These are phyloP conservation scores for Neurospora sp. DNA, from an alignment of 495 filamentous ascomycete species.

Conservation along the genomic window DNA sequence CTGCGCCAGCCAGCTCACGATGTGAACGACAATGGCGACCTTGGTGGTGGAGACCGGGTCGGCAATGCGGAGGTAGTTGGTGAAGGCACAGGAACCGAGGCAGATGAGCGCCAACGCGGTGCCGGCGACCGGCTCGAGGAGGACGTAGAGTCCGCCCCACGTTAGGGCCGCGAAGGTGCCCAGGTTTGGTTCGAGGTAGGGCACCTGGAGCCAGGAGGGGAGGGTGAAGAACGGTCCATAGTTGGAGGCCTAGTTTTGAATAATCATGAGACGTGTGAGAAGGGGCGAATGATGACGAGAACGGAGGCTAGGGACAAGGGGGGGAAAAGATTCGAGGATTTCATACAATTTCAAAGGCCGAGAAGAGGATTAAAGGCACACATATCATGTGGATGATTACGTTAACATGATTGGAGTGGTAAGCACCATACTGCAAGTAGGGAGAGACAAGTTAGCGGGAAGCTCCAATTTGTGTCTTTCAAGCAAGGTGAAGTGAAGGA, in stretches of 20 bases:
- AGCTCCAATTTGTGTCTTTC: background rate
- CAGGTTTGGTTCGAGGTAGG: slow-evolving; percentile 71
- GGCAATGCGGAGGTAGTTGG: slow-evolving; percentile 61
- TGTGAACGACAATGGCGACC: slow-evolving; percentile 55
- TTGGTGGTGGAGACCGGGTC: slow-evolving; percentile 60
- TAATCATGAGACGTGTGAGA: slow-evolving; percentile 4
- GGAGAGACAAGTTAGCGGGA: slow-evolving; percentile 7
- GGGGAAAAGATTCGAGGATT: background rate
- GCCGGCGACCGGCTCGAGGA: slow-evolving; percentile 90
- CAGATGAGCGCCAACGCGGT: slow-evolving; percentile 61
- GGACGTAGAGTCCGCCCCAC: slow-evolving; percentile 74
- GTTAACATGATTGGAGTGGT: slow-evolving; percentile 87
- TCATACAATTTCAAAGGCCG: slow-evolving; percentile 66
- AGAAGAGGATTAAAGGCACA: slow-evolving; percentile 76
- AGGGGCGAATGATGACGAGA: background rate
- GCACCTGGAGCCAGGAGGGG: slow-evolving; percentile 57
- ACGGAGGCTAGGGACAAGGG: background rate
- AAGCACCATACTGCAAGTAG: slow-evolving; percentile 71
- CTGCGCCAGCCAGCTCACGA: slow-evolving; percentile 75
- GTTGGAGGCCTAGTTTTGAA: slow-evolving; percentile 57
- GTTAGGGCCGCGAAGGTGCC: slow-evolving; percentile 61
- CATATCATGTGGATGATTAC: slow-evolving; percentile 83
- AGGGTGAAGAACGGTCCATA: slow-evolving; percentile 59
- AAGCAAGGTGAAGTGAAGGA: background rate
- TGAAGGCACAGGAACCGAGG: slow-evolving; percentile 57